phyloP scores from a whole-genome alignment of 2,329 filamentous ascomycete genomes.

The Colletotrichum sojae region DNA sequence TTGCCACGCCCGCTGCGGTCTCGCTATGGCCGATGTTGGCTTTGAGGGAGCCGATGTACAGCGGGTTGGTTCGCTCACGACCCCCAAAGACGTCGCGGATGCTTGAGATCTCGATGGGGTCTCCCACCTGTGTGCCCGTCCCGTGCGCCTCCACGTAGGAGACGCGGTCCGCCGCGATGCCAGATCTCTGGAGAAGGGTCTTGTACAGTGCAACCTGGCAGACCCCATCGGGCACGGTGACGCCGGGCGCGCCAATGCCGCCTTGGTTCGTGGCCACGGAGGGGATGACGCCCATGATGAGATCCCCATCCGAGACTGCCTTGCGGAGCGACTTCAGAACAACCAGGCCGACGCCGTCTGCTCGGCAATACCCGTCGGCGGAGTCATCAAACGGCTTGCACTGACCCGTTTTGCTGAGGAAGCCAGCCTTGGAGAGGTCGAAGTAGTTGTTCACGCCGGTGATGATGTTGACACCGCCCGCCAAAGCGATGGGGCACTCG shows the following conservation, averaged over 20 bases:
- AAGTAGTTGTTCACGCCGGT: constrained; percentile 36
- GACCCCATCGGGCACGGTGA: constrained; percentile 44
- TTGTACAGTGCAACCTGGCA: constrained; percentile 57
- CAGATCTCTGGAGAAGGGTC: constrained; percentile 61
- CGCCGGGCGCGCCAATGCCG: constrained; percentile 49
- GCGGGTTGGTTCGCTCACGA: neutral
- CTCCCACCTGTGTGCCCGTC: constrained; percentile 59
- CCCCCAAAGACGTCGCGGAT: constrained; percentile 62
- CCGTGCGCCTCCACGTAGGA: constrained; percentile 58
- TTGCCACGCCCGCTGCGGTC: constrained; percentile 44
- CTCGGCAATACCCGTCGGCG: constrained; percentile 65
- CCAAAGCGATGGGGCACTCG: constrained; percentile 52
- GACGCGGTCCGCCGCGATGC: neutral
- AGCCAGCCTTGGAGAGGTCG: constrained; percentile 44
- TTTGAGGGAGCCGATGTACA: constrained; percentile 28
- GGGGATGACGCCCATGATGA: constrained; percentile 57
- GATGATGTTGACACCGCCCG: constrained; percentile 57
- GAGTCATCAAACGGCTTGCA: constrained; percentile 51
- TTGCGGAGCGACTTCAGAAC: constrained; percentile 62
- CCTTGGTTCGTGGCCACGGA: constrained; percentile 58
- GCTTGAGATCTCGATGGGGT: constrained; percentile 59
- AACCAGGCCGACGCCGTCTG: constrained; percentile 61
- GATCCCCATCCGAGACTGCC: constrained; percentile 63
- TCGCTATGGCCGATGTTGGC: constrained; percentile 60
- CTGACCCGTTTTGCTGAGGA: constrained; percentile 49